Evolutionary conservation across 768 basidiomycete genomes (phyloP), one percentile per base, ranked within the genome.

Genomic region (Ephemerocybe angulata): DNA sequence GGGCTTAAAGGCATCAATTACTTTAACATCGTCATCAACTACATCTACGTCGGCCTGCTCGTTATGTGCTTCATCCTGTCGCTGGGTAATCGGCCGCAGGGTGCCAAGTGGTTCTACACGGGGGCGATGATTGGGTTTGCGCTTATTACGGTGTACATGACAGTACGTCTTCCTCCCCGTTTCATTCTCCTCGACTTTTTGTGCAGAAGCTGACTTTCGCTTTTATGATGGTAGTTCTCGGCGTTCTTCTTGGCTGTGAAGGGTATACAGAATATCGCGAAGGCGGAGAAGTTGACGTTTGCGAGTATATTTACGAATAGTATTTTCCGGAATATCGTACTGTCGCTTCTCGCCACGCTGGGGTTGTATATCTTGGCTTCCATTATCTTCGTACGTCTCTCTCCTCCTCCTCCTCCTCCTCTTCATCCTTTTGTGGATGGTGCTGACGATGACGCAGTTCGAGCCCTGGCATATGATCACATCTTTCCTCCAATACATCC

Each of bases 401-500:
- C 30, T 35, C 29, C 33, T 57, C 41, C 22, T 35, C 10, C 31
- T 27, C 38, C 13, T 35, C 5, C 41, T 50, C 6, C n/a, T 19
- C 44, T 50, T 54, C 29, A 44, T 17, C 7, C 47, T 13, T 15
- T n/a, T 24, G n/a, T 42, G 50, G 15, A 37, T 19, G 25, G 49
- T 22, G 2, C 43, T n/a, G 24, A 8, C 51, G 27, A 24, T 46
- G 8, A 12, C 15, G 25, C 56, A 96, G 86, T 86, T 97, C 62
- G 94, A 98, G 61, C 96, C 96, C 2, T 97, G 94, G 93, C 97
- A 99, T 68, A 90, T 99, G 93, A 78, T 99, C 63, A 98, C 97
- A 0, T 92, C 89, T 4, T 95, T 98, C 72, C 25, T 94, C n/a
- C 96, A 94, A 67, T 96, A 95, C 65, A 68, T 90, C 22, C 79